Conservation (phyloP, 768 basidiomycete genomes). For the Boletellus emodensis region DNA sequence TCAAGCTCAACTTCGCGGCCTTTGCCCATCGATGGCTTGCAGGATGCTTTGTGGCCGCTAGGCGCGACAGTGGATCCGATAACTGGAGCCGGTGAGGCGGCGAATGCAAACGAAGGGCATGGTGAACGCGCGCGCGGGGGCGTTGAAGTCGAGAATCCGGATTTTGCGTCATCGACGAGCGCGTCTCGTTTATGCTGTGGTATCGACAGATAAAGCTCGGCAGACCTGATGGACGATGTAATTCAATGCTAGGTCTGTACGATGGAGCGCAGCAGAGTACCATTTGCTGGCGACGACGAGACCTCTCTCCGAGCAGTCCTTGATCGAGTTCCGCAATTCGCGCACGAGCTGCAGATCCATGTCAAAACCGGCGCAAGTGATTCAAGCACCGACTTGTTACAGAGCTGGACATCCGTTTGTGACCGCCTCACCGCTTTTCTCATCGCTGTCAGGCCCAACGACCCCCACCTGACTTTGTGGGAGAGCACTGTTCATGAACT, state of each 20-base stretch:
- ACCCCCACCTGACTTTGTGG: neutral
- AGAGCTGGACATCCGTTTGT: slow-evolving; percentile 2
- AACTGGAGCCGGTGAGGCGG: slow-evolving; percentile 21
- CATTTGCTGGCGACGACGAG: slow-evolving; percentile 72
- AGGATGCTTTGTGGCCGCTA: neutral
- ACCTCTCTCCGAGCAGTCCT: slow-evolving; percentile 72
- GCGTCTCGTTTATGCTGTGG: slow-evolving; percentile 44
- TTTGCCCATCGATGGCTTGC: slow-evolving; percentile 24
- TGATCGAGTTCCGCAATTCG: slow-evolving; percentile 58
- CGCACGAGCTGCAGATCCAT: slow-evolving; percentile 51
- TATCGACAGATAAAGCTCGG: slow-evolving; percentile 67
- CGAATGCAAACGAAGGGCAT: slow-evolving; percentile 36
- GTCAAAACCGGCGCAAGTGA: neutral
- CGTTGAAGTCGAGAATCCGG: slow-evolving; percentile 56
- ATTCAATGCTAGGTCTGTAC: slow-evolving; percentile 12
- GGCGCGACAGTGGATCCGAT: slow-evolving; percentile 33
- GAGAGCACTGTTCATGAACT: neutral
- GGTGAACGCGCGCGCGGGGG: slow-evolving; percentile 49
- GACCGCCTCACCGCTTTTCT: neutral
- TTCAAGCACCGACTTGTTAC: neutral
- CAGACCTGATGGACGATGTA: slow-evolving; percentile 54
- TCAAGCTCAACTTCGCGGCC: slow-evolving; percentile 46
- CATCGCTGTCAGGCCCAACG: no score
- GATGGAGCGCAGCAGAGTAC: slow-evolving; percentile 37
- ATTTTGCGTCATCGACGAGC: slow-evolving; percentile 20